Evolutionary conservation across 2,329 filamentous ascomycete genomes (phyloP), one percentile per base, ranked within the genome.

Genomic region (Botrytis elliptica): DNA sequence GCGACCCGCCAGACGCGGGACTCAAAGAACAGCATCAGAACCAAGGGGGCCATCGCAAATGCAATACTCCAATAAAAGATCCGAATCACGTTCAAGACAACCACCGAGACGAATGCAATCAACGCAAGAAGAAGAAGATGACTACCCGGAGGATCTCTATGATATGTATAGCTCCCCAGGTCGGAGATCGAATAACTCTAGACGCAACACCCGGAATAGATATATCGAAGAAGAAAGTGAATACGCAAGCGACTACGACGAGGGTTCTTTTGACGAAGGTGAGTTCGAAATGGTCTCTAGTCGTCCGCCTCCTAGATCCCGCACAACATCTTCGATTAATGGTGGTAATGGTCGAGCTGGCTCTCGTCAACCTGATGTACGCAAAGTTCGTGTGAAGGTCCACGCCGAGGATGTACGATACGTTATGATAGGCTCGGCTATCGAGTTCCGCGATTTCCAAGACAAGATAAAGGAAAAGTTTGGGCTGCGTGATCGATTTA

Each of bases 361-460:
- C 38, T 90, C 89, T 12, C 85, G 89, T 76, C 83, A 88, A 73
- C 88, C 89, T 1, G 92, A 93, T 10, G 86, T 96, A 73, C 89
- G 89, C 75, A 92, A 95, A 83, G 90, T 98, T 76, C 90, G 95
- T 55, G 90, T 98, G 81, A 99, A 99, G 85, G 94, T 97, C 2
- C 95, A 98, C 81, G 90, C 87, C 5, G 92, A 94, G 63, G 96
- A 99, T 80, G 96, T 94, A 46, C 91, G 97, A 75, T 98, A 97
- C 82, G 92, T 98, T 77, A 94, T 98, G 88, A 90, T 98, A 71
- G 89, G 89, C 12, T 85, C 90, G 0, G 88, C 89, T 3, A 87
- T 94, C 20, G 89, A 91, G 75, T 98, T 94, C 82, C 85, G 87
- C 9, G 93, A 95, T 74, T 90, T 99, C 63, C 90, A 92, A 59